Conservation (phyloP, 257 asterid species). For the Haberlea rhodopensis region DNA sequence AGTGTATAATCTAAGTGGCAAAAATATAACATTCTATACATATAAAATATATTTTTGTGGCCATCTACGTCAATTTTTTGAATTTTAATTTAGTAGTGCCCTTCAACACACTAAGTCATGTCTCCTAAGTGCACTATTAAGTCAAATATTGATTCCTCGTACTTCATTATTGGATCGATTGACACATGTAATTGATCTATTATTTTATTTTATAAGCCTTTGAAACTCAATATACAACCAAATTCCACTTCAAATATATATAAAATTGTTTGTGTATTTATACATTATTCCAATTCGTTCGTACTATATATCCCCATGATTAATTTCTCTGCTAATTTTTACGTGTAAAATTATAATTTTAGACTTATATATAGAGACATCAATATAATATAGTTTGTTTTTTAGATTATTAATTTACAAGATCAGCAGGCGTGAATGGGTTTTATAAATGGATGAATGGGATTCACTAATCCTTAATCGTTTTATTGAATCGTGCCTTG, state of each 20-base stretch:
- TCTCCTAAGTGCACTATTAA: constrained; percentile 10
- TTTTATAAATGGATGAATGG: too few relatives aligned
- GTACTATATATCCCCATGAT: too few relatives aligned
- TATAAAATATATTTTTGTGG: background rate
- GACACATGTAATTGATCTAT: background rate
- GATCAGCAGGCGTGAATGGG: too few relatives aligned
- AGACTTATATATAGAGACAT: too few relatives aligned
- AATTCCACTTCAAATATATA: background rate
- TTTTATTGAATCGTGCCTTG: too few relatives aligned
- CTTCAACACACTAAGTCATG: background rate
- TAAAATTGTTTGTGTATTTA: background rate
- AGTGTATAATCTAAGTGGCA: background rate
- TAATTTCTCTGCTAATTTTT: too few relatives aligned
- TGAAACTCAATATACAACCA: background rate
- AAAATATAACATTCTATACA: background rate
- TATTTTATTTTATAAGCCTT: background rate
- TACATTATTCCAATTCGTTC: too few relatives aligned
- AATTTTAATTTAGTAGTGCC: background rate
- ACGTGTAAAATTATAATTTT: too few relatives aligned
- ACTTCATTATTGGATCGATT: background rate
- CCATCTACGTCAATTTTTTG: constrained; percentile 15
- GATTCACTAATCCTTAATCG: too few relatives aligned
- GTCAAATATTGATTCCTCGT: constrained; percentile 9
- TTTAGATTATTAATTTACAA: too few relatives aligned
- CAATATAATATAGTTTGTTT: too few relatives aligned